Evolutionary conservation across 257 asterid genomes (phyloP), one percentile per base, ranked within the genome.

Genomic region (Plectranthus barbatus): DNA sequence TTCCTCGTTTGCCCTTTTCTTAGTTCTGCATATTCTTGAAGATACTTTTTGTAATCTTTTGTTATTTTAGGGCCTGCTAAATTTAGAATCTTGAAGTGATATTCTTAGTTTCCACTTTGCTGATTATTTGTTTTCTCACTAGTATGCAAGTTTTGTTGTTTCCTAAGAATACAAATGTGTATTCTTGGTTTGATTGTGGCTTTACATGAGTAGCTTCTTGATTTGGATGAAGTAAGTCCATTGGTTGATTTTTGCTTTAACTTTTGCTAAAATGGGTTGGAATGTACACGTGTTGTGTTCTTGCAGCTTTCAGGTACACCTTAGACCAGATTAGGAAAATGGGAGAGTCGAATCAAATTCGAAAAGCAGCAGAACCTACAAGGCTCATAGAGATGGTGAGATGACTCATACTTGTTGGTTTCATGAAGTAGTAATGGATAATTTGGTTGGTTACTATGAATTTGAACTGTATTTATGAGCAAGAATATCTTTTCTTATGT

Each of bases 341-440:
- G 95, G 92, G 84, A 74, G 97, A 90, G 77, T 81, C 97, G 4
- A 82, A 80, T 76, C 81, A 71, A 68, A 76, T 93, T 70, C 81
- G 94, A 55, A 84, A 62, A 74, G 90, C 81, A 69, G 82, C 84
- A 40, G 88, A 90, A 77, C 96, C 97, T 58, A 75, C 64, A 21
- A 81, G 82, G 50, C 99, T 93, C 73, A 81, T 93, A 62, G 69
- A 74, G 46, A 70, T 90, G 94, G 96, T 89, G 73, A 82, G 91
- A 44, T 20, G 24, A 45, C 18, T 55, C 21, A 17, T 48, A 37
- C 57, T 12, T 73, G 56, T 55, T 37, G 13, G 56, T 40, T 55
- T 67, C 64, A 37, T 46, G 33, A 39, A 13, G 61, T 47, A 14
- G 20, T 46, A 56, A 37, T 37, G 53, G 17, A 13, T 13, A 34